phyloP scores from a whole-genome alignment of 805 yeast species.

The Ogataea paraovalis region DNA sequence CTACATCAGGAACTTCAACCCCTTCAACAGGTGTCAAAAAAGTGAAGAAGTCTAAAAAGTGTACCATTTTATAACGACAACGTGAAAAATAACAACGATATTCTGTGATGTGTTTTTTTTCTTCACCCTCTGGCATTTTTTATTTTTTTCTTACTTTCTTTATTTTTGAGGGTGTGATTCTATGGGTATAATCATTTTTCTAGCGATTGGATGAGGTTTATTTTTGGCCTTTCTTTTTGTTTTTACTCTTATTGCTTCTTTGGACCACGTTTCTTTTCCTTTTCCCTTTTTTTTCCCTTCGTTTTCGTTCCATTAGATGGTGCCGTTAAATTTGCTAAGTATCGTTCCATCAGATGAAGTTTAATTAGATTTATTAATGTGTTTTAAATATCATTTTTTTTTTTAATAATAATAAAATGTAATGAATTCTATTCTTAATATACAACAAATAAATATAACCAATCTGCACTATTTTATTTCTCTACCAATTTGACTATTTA shows the following conservation, averaged over 20 bases:
- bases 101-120: too few species aligned
- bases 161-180: too few species aligned
- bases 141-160: too few species aligned
- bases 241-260: too few species aligned
- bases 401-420: neutral
- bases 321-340: neutral
- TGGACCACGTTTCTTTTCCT: too few species aligned
- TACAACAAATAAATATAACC: neutral
- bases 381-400: neutral
- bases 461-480: neutral
- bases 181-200: too few species aligned
- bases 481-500: constrained; percentile 6
- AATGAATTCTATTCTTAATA: neutral
- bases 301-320: neutral
- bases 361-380: too few species aligned
- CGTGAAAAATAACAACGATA: too few species aligned
- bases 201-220: too few species aligned
- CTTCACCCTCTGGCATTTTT: too few species aligned
- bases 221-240: neutral
- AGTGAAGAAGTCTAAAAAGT: constrained; percentile 44
- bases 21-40: constrained; percentile 4
- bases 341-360: too few species aligned
- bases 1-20: neutral
- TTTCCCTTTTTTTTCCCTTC: neutral
- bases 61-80: constrained; percentile 39